These are phyloP conservation scores for Coffea canephora DNA, from an alignment of 257 asterid genomes.

Conservation along the genomic window DNA sequence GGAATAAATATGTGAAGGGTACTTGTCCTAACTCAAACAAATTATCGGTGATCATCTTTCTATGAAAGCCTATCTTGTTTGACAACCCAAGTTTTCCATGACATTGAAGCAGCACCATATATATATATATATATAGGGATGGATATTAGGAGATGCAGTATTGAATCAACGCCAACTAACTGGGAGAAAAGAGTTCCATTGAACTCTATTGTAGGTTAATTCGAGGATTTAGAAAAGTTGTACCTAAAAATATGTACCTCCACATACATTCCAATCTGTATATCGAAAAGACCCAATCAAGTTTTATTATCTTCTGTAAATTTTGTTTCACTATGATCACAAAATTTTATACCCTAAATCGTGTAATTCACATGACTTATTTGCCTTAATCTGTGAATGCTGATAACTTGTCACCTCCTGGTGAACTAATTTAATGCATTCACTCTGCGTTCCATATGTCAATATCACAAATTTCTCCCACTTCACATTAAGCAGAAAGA, in stretches of 20 bases:
- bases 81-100: background rate
- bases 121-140: no score
- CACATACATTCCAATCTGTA: background rate
- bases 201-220: no score
- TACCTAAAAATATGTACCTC: background rate
- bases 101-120: no score
- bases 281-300: background rate
- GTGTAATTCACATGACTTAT: background rate
- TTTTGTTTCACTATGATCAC: background rate
- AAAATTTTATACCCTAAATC: background rate
- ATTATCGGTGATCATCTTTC: background rate
- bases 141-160: no score
- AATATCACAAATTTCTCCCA: no score
- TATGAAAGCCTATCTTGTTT: background rate
- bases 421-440: no score
- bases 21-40: background rate
- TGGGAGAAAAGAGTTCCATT: background rate
- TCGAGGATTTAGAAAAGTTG: no score
- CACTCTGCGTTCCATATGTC: no score
- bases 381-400: background rate
- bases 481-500: background rate
- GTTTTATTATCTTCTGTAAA: background rate
- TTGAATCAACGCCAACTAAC: background rate
- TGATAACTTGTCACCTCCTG: no score
- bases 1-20: background rate